Evolutionary conservation across 2,329 filamentous ascomycete genomes (phyloP), one percentile per base, ranked within the genome.

Genomic region (Paracamarosporium sp.): DNA sequence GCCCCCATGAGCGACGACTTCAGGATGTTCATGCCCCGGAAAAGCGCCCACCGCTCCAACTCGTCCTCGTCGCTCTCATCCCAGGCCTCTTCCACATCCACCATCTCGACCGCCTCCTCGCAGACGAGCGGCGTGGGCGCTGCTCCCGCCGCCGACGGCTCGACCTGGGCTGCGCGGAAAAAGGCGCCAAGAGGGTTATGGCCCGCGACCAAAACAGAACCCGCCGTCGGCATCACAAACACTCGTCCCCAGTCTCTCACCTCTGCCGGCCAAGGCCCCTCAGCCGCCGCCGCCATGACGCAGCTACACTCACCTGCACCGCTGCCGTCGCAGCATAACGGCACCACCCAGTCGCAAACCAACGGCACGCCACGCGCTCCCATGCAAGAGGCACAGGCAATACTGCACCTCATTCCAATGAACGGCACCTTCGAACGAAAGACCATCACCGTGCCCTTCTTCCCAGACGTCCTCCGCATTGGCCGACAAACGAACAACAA

Each of bases 381-480:
- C 62, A 69, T 67, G 27, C 75, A 82, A 31, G 87, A 89, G 55
- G 86, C 86, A 5, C 87, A 91, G 51, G 92, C 93, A 0, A 88
- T 97, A 22, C 85, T 97, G 40, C 92, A 93, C 60, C 86, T 99
- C 5, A 80, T 94, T 5, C 96, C 95, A 0, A 87, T 98, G 70
- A 99, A 99, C 72, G 92, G 92, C 57, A 98, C 94, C 1, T 99
- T 99, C 74, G 95, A 98, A 76, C 89, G 93, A 70, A 99, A 99
- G 80, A 95, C 93, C 41, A 98, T 99, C 67, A 91, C 86, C 31
- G 92, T 99, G 2, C 95, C 95, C 0, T 97, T 91, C 74, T 91
- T 87, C 63, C 95, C 95, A n/a, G 94, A 98, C n/a, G 90, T 91
- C 38, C 83, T 99, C 48, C 89, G 93, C 62, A 97, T 99, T 71